Conservation (phyloP, 2,329 filamentous ascomycete genomes). For the Acrocalymma vagum region DNA sequence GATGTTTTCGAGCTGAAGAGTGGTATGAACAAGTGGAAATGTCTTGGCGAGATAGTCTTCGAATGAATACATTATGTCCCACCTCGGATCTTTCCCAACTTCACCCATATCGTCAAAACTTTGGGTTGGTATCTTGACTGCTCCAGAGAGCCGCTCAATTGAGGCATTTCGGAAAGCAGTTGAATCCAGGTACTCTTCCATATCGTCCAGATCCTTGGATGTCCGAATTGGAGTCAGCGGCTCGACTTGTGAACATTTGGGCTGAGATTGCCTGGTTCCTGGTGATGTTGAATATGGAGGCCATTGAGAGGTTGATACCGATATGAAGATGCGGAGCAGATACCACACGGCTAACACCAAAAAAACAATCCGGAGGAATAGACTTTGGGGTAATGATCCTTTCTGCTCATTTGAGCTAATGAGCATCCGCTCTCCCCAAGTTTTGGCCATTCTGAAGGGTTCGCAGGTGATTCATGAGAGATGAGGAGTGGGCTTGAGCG, state of each 20-base stretch:
- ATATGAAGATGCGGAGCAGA: constrained; percentile 21
- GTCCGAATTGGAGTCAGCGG: constrained; percentile 31
- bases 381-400: constrained; percentile 8
- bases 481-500: too few species aligned
- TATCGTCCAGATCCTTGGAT: constrained; percentile 36
- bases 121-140: constrained; percentile 64
- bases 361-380: constrained; percentile 11
- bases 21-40: constrained; percentile 49
- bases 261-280: constrained; percentile 5
- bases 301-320: constrained; percentile 16
- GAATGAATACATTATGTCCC: constrained; percentile 66
- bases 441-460: constrained; percentile 28
- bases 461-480: too few species aligned
- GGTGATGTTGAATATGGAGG: constrained; percentile 4
- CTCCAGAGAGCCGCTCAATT: constrained; percentile 51
- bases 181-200: constrained; percentile 36
- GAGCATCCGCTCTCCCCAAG: constrained; percentile 14
- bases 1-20: constrained; percentile 61
- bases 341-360: constrained; percentile 15
- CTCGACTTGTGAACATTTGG: constrained; percentile 37
- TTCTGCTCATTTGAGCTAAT: constrained; percentile 1
- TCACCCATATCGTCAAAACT: constrained; percentile 64
- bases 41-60: constrained; percentile 47
- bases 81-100: constrained; percentile 65
- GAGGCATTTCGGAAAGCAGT: constrained; percentile 38